Evolutionary conservation across 768 basidiomycete genomes (phyloP), one percentile per base, ranked within the genome.

Genomic region (Boletus vermiculosoides): DNA sequence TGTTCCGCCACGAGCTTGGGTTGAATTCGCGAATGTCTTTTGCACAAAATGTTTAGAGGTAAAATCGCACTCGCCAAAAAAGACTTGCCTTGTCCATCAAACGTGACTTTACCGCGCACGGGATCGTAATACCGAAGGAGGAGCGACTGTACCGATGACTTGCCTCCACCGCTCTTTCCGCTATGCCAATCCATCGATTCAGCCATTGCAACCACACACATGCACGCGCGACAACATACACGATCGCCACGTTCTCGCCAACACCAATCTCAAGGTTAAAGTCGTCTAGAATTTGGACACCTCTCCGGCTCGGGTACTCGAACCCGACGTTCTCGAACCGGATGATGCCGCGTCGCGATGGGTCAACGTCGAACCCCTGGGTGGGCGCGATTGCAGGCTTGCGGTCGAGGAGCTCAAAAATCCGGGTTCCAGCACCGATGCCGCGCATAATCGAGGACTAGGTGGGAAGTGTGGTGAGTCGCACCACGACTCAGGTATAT

Each of bases 361-460:
- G 71, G 33, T 81, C 67, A 33, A 96, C 72, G 1, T 77, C 72
- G 16, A 82, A 70, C 3, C 95, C 95, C 16, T 74, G 72, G 34
- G 78, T 77, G 5, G 87, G 81, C 4, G 83, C 81, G 61, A 97
- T 90, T 33, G 81, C 82, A 16, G 94, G 90, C 31, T 77, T 73
- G 45, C 93, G 84, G 64, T 93, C 93, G 11, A 98, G 77, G 16
- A 98, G 83, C 60, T 95, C 93, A 71, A 98, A 98, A n/a, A 98
- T 88, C 22, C 96, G 88, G 0, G 84, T 82, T 18, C 93, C 92
- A 1, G 96, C 95, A 55, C 96, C 96, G 50, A 98, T 86, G 52
- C 92, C 96, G 52, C 93, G 92, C 96, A 98, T 98, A 54, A 98
- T 87, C 40, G 93, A 94, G 11, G 92, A 83, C 90, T 92, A 25